phyloP scores from a whole-genome alignment of 2,329 filamentous ascomycete species.

The Fusarium ramigenum region DNA sequence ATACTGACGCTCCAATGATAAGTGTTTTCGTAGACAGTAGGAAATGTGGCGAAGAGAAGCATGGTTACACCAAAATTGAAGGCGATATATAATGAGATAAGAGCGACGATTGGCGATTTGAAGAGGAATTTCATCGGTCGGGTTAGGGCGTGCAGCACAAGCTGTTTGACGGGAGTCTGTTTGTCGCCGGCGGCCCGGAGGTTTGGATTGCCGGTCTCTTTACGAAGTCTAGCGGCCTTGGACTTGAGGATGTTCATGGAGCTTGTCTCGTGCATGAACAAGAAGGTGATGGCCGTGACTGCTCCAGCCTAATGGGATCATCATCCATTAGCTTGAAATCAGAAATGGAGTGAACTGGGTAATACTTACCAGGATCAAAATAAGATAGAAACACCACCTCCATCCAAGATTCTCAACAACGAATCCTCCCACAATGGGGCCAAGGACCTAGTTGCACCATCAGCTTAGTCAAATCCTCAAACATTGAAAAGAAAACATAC shows the following conservation, averaged over 20 bases:
- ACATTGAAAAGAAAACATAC: not conserved
- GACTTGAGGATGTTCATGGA: not conserved
- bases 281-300: rapidly evolving
- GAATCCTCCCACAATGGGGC: not conserved
- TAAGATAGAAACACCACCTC: not conserved
- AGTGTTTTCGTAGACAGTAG: slow-evolving; percentile 55
- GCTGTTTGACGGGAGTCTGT: not conserved
- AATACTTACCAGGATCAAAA: not conserved
- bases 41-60: slow-evolving; percentile 64
- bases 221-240: not conserved
- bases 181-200: rapidly evolving
- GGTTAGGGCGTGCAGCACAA: not conserved
- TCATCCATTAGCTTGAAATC: too few relatives aligned
- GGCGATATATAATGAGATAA: slow-evolving; percentile 59
- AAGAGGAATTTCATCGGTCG: slow-evolving; percentile 60
- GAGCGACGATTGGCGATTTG: slow-evolving; percentile 56
- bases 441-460: not conserved
- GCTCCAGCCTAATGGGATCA: not conserved
- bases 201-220: not conserved
- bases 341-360: too few relatives aligned
- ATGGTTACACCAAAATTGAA: slow-evolving; percentile 65
- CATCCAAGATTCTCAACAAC: not conserved
- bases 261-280: not conserved
- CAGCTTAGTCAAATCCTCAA: rapidly evolving
- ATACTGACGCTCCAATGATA: slow-evolving; percentile 51